These are phyloP conservation scores for Moelleriella libera DNA, from an alignment of 2,329 filamentous ascomycete species.

Conservation along the genomic window DNA sequence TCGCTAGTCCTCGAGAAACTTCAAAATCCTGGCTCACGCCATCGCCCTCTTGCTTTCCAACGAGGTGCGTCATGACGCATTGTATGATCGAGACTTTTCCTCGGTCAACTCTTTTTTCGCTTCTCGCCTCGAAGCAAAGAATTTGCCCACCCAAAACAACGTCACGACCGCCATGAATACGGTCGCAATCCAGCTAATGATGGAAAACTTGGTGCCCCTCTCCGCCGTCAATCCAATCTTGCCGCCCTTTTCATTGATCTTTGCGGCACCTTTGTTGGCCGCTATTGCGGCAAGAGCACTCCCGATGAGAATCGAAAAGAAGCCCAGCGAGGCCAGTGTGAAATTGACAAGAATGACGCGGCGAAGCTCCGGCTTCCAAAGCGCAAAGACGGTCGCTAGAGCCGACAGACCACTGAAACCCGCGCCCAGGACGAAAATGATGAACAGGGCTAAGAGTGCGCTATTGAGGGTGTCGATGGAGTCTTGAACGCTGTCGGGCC, in stretches of 20 bases:
- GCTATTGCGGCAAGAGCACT: constrained; percentile 28
- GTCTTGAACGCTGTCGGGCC: constrained; percentile 27
- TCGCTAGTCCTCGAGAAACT: no score
- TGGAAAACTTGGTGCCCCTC: constrained; percentile 28
- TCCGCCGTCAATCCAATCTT: constrained; percentile 29
- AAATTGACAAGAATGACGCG: constrained; percentile 21
- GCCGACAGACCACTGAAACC: constrained; percentile 28
- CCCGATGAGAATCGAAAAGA: constrained; percentile 22
- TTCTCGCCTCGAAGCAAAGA: constrained; percentile 15
- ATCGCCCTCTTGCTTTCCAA: no score
- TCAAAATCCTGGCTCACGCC: no score
- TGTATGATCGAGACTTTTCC: no score
- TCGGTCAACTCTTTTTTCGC: background rate
- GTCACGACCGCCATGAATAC: constrained; percentile 25
- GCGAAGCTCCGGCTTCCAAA: constrained; percentile 16
- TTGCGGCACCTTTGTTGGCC: constrained; percentile 22
- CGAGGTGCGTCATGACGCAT: no score
- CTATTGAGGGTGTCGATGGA: constrained; percentile 35
- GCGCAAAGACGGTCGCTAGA: constrained; percentile 20
- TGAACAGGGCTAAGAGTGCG: constrained; percentile 31
- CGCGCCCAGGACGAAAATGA: constrained; percentile 31
- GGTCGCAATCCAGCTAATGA: constrained; percentile 31
- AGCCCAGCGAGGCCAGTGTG: constrained; percentile 19
- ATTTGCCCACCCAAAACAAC: constrained; percentile 25
- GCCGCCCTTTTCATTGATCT: constrained; percentile 27